phyloP scores from a whole-genome alignment of 306 rosid genomes.

The Cicer cuneatum region DNA sequence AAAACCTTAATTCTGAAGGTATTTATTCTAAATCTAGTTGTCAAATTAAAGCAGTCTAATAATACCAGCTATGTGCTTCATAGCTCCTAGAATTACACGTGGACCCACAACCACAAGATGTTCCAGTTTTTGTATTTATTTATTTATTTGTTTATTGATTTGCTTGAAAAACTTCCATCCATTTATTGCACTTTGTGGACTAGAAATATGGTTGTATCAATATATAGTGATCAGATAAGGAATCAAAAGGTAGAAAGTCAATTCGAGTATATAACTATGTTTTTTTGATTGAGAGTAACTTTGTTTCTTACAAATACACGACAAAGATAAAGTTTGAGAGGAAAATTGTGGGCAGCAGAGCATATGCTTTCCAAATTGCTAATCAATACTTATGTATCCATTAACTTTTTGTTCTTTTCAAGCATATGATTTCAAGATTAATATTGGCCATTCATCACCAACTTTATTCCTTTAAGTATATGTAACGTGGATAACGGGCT shows the following conservation, averaged over 20 bases:
- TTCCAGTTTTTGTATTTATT: not conserved
- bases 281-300: conserved; percentile 31
- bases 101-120: not conserved
- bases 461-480: not conserved
- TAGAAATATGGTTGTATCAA: conserved; percentile 2
- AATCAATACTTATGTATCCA: conserved; percentile 11
- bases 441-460: conserved; percentile 26
- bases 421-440: conserved; percentile 16
- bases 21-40: not conserved
- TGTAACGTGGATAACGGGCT: conserved; percentile 30
- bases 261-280: conserved; percentile 24
- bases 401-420: conserved; percentile 2
- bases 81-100: conserved; percentile 19
- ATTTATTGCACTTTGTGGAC: conserved; percentile 33
- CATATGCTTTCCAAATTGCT: conserved; percentile 14
- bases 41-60: conserved; percentile 13
- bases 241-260: conserved; percentile 34
- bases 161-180: conserved; percentile 1
- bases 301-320: not conserved
- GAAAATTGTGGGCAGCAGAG: conserved; percentile 28
- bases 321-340: conserved; percentile 6
- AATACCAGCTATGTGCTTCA: conserved; percentile 20
- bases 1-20: not conserved
- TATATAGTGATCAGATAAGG: conserved; percentile 27
- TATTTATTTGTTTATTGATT: not conserved